Evolutionary conservation across 2,329 filamentous ascomycete genomes (phyloP), one percentile per base, ranked within the genome.

Genomic region (Aureobasidium sp.): DNA sequence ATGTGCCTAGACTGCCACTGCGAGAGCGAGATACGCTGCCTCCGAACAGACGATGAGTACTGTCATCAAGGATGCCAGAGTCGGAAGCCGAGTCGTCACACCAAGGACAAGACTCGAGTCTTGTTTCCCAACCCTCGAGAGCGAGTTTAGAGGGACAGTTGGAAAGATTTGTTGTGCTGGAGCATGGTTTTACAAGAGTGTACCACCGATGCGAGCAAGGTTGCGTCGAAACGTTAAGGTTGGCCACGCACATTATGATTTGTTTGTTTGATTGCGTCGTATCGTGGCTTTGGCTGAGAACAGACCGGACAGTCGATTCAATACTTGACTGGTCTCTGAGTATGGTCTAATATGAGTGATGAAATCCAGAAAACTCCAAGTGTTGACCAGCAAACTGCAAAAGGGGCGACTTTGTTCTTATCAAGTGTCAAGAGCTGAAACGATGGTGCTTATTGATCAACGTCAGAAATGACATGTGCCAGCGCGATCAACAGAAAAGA

Each of bases 201-300:
- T 75, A 76, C 74, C 74, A 77, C 56, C 74, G 70, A 58, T 77
- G 74, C 52, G 67, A 64, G 68, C 74, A 77, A 38, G 70, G 63
- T 50, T 71, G 67, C 6, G 69, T 67, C 47, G 72, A 71, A 54
- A 75, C 71, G 64, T 75, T 74, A 39, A 77, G 68, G 57, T 74
- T 71, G 57, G 73, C 73, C 62, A 76, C 64, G 58, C 74, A 77
- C 74, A 77, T 77, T 59, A 39, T 67, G 38, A 16, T 21, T 38
- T 38, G 19, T 38, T 6, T 50, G 47, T 30, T 40, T 37, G 44
- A 4, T 48, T 10, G 24, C 8, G 40, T 49, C 4, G 24, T 29
- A 16, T 10, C 12, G 16, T 27, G 17, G 22, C 14, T n/a, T n/a
- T n/a, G n/a, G n/a, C n/a, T n/a, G n/a, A n/a, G n/a, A n/a, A n/a